Percentiles rank a stretch among this genome's conserved stretches.
These are phyloP conservation scores for Suhomyces prunicola DNA, from an alignment of 805 yeast species.

Conservation along the genomic window DNA sequence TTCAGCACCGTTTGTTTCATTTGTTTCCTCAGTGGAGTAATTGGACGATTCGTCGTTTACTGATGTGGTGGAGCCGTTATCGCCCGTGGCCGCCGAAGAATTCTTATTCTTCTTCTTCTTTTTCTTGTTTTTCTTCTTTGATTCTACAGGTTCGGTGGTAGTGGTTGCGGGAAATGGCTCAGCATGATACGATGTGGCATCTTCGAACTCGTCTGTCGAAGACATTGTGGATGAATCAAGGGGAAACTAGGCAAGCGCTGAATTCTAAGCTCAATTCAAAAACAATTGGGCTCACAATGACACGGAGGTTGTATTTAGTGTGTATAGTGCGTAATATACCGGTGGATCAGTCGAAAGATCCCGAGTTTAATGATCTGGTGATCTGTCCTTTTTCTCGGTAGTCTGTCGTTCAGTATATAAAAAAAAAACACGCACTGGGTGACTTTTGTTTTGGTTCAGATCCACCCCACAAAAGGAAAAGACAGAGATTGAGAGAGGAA, in stretches of 20 bases:
- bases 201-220: constrained; percentile 23
- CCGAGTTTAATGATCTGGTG: background rate
- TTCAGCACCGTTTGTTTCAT: background rate
- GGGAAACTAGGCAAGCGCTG: background rate
- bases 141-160: background rate
- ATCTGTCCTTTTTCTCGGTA: background rate
- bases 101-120: constrained; percentile 2
- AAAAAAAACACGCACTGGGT: background rate
- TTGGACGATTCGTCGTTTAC: background rate
- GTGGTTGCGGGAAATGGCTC: background rate
- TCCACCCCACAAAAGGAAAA: background rate
- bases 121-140: constrained; percentile 6
- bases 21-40: background rate
- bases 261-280: background rate
- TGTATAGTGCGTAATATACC: background rate
- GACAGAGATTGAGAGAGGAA: too few species aligned
- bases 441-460: background rate
- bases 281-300: background rate
- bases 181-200: constrained; percentile 11
- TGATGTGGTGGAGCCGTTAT: constrained; percentile 2
- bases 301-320: background rate
- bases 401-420: background rate
- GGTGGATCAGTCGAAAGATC: background rate
- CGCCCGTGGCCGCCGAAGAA: background rate
- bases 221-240: constrained; percentile 7